Conservation (phyloP, 805 yeast genomes). For the Lipomyces sp. region DNA sequence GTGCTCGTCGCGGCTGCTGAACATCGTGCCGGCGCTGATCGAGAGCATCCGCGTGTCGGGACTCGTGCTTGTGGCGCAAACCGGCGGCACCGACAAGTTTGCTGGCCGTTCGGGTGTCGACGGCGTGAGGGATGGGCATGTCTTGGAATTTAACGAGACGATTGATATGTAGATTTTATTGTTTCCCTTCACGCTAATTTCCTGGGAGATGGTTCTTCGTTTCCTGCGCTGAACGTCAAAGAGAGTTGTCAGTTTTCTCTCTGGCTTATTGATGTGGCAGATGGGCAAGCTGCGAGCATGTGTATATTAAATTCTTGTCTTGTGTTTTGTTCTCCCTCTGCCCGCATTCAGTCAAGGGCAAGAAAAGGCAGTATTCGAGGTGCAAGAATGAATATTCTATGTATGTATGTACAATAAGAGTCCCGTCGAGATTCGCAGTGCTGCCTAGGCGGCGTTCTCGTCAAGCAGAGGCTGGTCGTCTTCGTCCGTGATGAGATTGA, state of each 20-base stretch:
- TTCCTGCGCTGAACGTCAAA: no score
- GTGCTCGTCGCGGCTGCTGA: constrained; percentile 64
- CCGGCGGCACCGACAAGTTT: constrained; percentile 7
- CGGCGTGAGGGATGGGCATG: constrained; percentile 62
- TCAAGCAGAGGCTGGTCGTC: constrained; percentile 4
- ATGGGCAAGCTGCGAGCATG: no score
- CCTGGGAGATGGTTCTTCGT: no score
- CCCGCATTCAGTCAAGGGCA: neutral
- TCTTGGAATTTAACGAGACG: constrained; percentile 63
- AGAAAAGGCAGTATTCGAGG: no score
- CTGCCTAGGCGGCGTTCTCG: constrained; percentile 1
- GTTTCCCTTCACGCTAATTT: no score
- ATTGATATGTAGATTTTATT: constrained; percentile 50
- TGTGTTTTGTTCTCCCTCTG: no score
- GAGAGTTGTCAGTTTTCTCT: no score
- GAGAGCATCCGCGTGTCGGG: constrained; percentile 78
- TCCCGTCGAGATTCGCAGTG: no score
- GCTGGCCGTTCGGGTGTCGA: constrained; percentile 46
- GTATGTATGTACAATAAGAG: no score
- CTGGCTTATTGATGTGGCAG: no score
- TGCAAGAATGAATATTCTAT: no score
- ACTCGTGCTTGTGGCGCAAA: constrained; percentile 53
- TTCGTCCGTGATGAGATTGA: constrained; percentile 44
- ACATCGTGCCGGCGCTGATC: constrained; percentile 67
- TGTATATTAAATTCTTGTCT: no score